Evolutionary conservation across 345 rosid genomes (phyloP).

Genomic region (Pistacia atlantica): DNA sequence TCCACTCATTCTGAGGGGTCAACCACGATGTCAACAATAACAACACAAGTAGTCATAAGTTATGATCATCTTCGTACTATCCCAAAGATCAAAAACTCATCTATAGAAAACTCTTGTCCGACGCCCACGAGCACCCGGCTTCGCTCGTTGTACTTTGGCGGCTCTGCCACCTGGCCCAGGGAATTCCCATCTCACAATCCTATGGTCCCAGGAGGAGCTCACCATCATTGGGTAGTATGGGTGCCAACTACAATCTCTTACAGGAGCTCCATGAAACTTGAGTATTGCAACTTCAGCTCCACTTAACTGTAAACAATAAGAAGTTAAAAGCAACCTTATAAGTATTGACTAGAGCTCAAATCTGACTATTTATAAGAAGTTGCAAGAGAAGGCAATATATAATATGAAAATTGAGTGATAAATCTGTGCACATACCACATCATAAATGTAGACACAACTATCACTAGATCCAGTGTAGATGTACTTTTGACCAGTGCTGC

Average conservation of each 20-base stretch:
- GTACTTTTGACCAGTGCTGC: conserved; percentile 77
- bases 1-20: no score
- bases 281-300: conserved; percentile 55
- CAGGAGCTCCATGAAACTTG: conserved; percentile 38
- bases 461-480: conserved; percentile 70
- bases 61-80: no score
- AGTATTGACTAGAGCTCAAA: no score
- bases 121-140: no score
- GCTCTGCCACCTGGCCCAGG: conserved; percentile 26
- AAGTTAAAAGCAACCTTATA: not conserved
- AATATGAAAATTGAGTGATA: not conserved
- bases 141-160: not conserved
- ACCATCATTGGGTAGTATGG: conserved; percentile 53
- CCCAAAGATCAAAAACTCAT: not conserved
- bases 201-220: conserved; percentile 67
- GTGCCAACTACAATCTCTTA: conserved; percentile 78
- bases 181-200: conserved; percentile 59
- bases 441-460: conserved; percentile 51
- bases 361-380: not conserved
- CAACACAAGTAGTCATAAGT: no score
- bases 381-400: not conserved
- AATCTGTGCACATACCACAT: conserved; percentile 42
- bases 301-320: conserved; percentile 37
- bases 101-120: no score
- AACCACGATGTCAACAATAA: no score